These are phyloP conservation scores for Aspergillus piperis DNA, from an alignment of 2,329 filamentous ascomycete genomes.

Conservation along the genomic window DNA sequence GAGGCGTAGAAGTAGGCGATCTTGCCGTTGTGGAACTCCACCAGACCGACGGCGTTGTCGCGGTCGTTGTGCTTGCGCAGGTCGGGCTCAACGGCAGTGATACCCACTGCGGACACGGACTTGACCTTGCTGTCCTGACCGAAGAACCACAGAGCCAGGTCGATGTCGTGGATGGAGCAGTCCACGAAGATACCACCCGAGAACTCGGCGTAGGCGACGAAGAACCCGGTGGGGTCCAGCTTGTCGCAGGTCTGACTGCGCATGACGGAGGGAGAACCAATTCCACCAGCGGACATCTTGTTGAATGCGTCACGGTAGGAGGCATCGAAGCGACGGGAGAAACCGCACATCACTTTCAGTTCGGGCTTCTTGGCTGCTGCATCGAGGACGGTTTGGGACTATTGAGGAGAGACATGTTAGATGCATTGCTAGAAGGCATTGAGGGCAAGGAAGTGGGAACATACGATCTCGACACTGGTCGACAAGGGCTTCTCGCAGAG, in stretches of 20 bases:
- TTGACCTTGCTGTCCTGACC: conserved; percentile 57
- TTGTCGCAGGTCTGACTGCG: conserved; percentile 69
- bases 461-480: conserved; percentile 61
- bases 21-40: conserved; percentile 65
- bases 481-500: conserved; percentile 58
- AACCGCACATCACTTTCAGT: conserved; percentile 67
- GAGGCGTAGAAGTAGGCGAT: conserved; percentile 66
- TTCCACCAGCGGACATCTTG: conserved; percentile 55
- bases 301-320: conserved; percentile 63
- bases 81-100: conserved; percentile 61
- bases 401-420: background rate
- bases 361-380: conserved; percentile 58
- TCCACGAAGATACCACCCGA: conserved; percentile 71
- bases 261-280: conserved; percentile 62
- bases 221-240: conserved; percentile 66
- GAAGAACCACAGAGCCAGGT: conserved; percentile 66
- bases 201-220: conserved; percentile 66
- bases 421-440: background rate
- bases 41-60: conserved; percentile 64
- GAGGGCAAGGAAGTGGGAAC: conserved; percentile 18
- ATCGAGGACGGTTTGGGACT: conserved; percentile 63
- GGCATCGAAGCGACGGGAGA: conserved; percentile 66
- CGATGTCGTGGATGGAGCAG: conserved; percentile 71
- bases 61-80: conserved; percentile 60
- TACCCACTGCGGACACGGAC: conserved; percentile 57